Conservation (phyloP, 306 rosid species). For the Casuarina equisetifolia region DNA sequence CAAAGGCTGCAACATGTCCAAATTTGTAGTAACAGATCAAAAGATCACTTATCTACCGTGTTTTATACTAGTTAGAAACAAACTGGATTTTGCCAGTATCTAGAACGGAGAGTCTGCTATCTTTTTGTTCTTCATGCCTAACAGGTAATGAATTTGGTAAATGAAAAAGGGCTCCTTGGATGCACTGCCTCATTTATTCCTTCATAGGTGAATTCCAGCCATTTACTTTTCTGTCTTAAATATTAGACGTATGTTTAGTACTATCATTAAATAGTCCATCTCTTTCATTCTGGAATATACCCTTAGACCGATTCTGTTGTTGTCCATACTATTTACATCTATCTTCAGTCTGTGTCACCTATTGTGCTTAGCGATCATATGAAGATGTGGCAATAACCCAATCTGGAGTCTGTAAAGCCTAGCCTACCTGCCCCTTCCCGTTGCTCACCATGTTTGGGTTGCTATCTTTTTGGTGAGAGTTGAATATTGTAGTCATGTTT, state of each 20-base stretch:
- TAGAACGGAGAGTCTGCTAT: not conserved
- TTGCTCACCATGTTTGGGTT: not conserved
- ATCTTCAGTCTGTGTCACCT: not conserved
- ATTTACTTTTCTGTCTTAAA: constrained; percentile 11
- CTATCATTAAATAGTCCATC: not conserved
- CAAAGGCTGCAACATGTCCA: not conserved
- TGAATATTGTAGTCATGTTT: not conserved
- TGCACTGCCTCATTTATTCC: not conserved
- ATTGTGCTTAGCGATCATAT: not conserved
- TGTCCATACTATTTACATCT: not conserved
- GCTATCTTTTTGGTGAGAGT: not conserved
- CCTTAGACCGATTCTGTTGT: not conserved
- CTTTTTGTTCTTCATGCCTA: not conserved
- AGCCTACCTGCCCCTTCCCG: not conserved
- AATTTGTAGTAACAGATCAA: not conserved
- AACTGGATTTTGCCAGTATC: constrained; percentile 12
- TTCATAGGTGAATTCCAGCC: not conserved
- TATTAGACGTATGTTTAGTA: not conserved
- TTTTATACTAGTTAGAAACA: not conserved
- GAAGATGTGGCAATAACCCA: constrained; percentile 1
- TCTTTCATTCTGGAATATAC: not conserved
- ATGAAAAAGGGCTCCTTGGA: not conserved
- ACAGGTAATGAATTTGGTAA: not conserved
- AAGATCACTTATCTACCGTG: not conserved
- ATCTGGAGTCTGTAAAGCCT: constrained; percentile 2